Percentiles rank a stretch among this genome's conserved stretches.
Conservation (phyloP, 805 yeast species). For the Starmerella potacharoeniae region DNA sequence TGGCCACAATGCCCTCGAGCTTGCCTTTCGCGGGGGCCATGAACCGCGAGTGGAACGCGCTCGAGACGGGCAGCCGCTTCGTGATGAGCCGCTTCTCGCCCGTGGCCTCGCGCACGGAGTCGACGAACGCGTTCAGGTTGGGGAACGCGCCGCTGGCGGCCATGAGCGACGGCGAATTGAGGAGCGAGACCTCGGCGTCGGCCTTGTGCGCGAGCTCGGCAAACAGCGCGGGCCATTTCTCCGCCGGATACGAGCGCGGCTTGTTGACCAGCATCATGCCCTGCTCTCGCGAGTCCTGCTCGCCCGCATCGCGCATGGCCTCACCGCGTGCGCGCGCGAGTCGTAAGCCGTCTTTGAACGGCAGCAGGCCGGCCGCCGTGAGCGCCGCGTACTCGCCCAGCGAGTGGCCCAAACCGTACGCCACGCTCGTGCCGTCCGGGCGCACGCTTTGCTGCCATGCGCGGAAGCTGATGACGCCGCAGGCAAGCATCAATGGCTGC, state of each 20-base stretch:
- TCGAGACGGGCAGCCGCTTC: constrained; percentile 34
- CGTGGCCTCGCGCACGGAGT: constrained; percentile 15
- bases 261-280: constrained; percentile 21
- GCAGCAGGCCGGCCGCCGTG: constrained; percentile 30
- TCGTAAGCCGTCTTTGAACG: constrained; percentile 30
- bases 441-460: constrained; percentile 7
- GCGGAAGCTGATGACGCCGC: constrained; percentile 30
- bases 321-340: constrained; percentile 38
- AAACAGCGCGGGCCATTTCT: constrained; percentile 10
- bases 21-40: constrained; percentile 32
- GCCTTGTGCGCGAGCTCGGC: constrained; percentile 9
- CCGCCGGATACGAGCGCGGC: constrained; percentile 10
- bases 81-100: constrained; percentile 23
- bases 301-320: constrained; percentile 36
- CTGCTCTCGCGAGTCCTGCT: constrained; percentile 23
- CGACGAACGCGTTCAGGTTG: constrained; percentile 25
- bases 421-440: background rate
- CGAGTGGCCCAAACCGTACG: constrained; percentile 37
- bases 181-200: constrained; percentile 35
- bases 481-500: constrained; percentile 43
- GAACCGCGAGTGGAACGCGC: constrained; percentile 40
- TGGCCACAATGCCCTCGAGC: constrained; percentile 24
- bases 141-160: constrained; percentile 36
- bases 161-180: constrained; percentile 35
- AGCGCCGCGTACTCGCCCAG: constrained; percentile 42